Evolutionary conservation across 2,329 filamentous ascomycete genomes (phyloP).

Genomic region (Monosporascus sp.): DNA sequence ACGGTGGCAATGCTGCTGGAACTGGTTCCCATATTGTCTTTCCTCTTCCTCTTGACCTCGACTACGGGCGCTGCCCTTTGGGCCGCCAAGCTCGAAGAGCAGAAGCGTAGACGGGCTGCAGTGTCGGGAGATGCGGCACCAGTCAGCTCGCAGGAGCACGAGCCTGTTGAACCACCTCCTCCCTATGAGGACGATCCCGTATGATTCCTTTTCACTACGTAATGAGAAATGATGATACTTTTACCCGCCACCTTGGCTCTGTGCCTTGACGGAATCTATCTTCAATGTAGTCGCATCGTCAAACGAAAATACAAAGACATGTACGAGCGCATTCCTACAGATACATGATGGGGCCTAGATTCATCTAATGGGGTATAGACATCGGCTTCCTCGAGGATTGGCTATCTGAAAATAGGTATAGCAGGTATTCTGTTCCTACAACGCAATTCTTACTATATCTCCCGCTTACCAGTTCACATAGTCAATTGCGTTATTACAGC

Average conservation of each 20-base stretch:
- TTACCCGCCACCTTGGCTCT: not conserved
- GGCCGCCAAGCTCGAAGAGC: slow-evolving; percentile 71
- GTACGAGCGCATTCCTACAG: too few relatives aligned
- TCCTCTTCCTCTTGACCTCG: slow-evolving; percentile 88
- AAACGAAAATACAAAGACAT: too few relatives aligned
- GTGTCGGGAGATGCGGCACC: slow-evolving; percentile 5
- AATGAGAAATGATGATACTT: not conserved
- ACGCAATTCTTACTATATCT: too few relatives aligned
- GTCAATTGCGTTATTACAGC: too few relatives aligned
- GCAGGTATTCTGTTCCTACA: too few relatives aligned
- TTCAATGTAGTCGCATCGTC: too few relatives aligned
- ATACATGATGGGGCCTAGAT: too few relatives aligned
- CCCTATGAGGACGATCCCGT: slow-evolving; percentile 34
- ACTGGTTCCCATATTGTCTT: slow-evolving; percentile 84
- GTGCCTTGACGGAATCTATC: not conserved
- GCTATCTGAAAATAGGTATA: too few relatives aligned
- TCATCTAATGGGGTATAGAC: too few relatives aligned
- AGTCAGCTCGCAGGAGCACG: slow-evolving; percentile 15
- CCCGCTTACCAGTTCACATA: too few relatives aligned
- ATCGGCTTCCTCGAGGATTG: too few relatives aligned
- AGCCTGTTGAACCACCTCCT: slow-evolving; percentile 28
- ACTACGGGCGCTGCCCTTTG: slow-evolving; percentile 81
- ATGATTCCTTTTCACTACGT: slow-evolving; percentile 4
- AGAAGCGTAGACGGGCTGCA: slow-evolving; percentile 27
- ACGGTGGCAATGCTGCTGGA: slow-evolving; percentile 78